Conservation (phyloP, 805 yeast genomes). For the Cyberlindnera misumaiensis region DNA sequence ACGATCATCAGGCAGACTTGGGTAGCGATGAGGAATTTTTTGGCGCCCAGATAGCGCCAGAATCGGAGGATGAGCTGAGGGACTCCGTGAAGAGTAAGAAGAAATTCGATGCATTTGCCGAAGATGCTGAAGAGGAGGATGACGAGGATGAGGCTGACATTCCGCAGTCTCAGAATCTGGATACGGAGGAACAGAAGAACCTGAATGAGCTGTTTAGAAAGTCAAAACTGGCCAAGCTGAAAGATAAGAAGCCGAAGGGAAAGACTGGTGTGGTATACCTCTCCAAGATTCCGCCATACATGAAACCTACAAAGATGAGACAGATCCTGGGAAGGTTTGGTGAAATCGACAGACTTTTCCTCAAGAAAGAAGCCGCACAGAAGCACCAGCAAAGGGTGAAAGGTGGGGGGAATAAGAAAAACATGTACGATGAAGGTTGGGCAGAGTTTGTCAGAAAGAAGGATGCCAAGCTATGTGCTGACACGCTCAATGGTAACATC, state of each 20-base stretch:
- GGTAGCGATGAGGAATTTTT: conserved; percentile 24
- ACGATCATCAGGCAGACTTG: conserved; percentile 8
- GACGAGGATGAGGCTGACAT: conserved; percentile 8
- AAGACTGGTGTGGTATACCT: conserved; percentile 91
- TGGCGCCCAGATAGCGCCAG: conserved; percentile 3
- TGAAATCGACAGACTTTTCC: conserved; percentile 74
- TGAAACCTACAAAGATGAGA: conserved; percentile 90
- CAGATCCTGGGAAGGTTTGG: conserved; percentile 81
- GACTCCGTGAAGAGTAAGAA: conserved; percentile 12
- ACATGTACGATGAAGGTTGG: conserved; percentile 93
- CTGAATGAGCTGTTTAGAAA: conserved; percentile 42
- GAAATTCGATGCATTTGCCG: conserved; percentile 17
- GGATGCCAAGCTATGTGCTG: conserved; percentile 85
- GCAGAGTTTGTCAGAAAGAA: conserved; percentile 79
- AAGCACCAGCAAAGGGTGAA: conserved; percentile 63
- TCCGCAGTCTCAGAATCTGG: conserved; percentile 2
- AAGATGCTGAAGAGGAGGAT: conserved; percentile 18
- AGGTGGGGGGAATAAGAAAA: conserved; percentile 88
- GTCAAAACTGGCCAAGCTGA: conserved; percentile 50
- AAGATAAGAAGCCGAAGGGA: conserved; percentile 46
- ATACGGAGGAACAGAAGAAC: conserved; percentile 21
- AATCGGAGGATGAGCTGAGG: conserved; percentile 14
- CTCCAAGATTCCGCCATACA: conserved; percentile 89
- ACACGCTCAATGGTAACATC: conserved; percentile 78
- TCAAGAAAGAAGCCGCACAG: conserved; percentile 77